Base-by-base conservation (phyloP, 495 filamentous ascomycete genomes). In the Sabuloglossum arenarium region DNA sequence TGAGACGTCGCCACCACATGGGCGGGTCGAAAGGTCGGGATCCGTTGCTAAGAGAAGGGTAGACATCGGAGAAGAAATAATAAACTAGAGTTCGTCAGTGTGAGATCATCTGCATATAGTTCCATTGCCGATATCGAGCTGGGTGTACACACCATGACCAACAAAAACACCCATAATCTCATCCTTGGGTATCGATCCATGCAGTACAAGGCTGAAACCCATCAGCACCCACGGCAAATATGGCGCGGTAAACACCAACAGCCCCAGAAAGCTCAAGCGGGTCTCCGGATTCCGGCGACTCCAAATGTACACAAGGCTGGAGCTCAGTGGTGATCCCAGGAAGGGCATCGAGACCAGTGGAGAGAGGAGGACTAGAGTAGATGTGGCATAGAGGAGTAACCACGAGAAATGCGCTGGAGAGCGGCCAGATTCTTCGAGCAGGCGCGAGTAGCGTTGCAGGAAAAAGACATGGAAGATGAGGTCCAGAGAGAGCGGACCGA, bases 401-500 rank as follows among this genome's bases (percentile, higher is more conserved):
- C 90, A 98, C 21, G 88, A 84, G 73, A 94, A 98, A 62, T 93
- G 82, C 1, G 93, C 91, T 0, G 88, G 81, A 9, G 86, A 93
- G 42, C 82, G 79, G 30, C 88, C 88, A 0, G 86, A 87, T 69
- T 96, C 91, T 69, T 98, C 91, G 37, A 98, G 80, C 29, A 96
- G 81, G 39, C 93, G 86, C 11, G 89, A 88, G 71, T 98, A 98
- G 27, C 91, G 87, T 64, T 94, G 88, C 46, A 97, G 79, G 74
- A 98, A 98, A 76, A 96, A 98, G 69, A 98, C 84, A 65, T 98
- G 93, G 77, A 96, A 97, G 63, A 97, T 77, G 25, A 98, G 81
- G 68, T 98, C 91, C 61, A 98, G 80, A 43, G 81, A 88, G 53
- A 98, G 78, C 11, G 88, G 88, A 23, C 93, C 93, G 67, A 97